These are phyloP conservation scores for Aureobasidium uvarum DNA, from an alignment of 2,329 filamentous ascomycete species.

Conservation along the genomic window DNA sequence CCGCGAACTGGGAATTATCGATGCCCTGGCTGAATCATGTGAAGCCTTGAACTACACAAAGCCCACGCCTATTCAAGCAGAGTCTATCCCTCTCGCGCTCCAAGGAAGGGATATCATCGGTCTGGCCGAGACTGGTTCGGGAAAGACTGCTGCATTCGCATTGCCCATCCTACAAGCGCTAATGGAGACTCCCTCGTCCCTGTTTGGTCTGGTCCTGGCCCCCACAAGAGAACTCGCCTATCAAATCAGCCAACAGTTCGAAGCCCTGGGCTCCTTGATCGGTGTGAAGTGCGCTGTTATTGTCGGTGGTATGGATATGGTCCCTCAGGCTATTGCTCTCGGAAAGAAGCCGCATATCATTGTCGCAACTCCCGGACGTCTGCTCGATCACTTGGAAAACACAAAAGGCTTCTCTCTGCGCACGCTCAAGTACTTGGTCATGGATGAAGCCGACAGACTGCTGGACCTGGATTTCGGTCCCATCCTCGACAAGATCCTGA, in stretches of 20 bases:
- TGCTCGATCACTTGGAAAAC: slow-evolving; percentile 91
- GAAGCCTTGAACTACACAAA: slow-evolving; percentile 74
- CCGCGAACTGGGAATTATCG: slow-evolving; percentile 73
- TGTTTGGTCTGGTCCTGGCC: slow-evolving; percentile 87
- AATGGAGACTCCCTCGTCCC: slow-evolving; percentile 78
- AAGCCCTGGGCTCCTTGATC: slow-evolving; percentile 82
- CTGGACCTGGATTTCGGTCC: slow-evolving; percentile 94
- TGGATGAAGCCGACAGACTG: slow-evolving; percentile 91
- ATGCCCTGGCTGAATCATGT: slow-evolving; percentile 87
- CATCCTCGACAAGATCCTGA: slow-evolving; percentile 87
- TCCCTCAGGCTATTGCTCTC: slow-evolving; percentile 82
- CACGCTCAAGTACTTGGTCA: slow-evolving; percentile 80
- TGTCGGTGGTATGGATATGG: slow-evolving; percentile 95
- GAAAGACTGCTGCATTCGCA: slow-evolving; percentile 94
- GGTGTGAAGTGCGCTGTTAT: slow-evolving; percentile 76
- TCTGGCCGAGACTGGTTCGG: slow-evolving; percentile 89
- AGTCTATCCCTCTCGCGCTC: slow-evolving; percentile 79
- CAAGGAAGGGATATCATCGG: slow-evolving; percentile 85
- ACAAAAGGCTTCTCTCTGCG: slow-evolving; percentile 92
- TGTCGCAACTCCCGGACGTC: slow-evolving; percentile 84
- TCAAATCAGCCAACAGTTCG: slow-evolving; percentile 85
- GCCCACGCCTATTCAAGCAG: slow-evolving; percentile 84
- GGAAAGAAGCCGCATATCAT: slow-evolving; percentile 92
- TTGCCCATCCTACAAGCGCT: slow-evolving; percentile 89
- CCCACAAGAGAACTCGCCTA: slow-evolving; percentile 91